Evolutionary conservation across 176 grass and related monocot species (phyloP).

Genomic region (Oryza nivara): DNA sequence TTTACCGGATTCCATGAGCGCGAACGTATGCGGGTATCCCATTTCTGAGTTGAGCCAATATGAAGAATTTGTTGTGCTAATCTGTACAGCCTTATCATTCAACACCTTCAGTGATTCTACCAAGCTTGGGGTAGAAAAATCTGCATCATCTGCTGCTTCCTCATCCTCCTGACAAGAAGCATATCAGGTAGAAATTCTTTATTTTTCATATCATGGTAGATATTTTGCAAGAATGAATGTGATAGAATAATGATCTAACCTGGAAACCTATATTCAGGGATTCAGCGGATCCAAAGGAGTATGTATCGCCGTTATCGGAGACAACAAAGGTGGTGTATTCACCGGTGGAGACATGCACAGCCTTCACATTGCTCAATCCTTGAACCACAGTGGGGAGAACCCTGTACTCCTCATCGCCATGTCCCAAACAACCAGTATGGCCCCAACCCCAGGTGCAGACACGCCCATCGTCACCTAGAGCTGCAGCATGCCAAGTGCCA

Average conservation of each 20-base stretch:
- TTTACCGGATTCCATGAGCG: slow-evolving; percentile 26
- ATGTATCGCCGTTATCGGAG: slow-evolving; percentile 51
- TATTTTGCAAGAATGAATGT: background rate
- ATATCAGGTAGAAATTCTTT: background rate
- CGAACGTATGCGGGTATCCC: slow-evolving; percentile 35
- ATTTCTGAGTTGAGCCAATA: slow-evolving; percentile 34
- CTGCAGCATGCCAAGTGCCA: slow-evolving; percentile 60
- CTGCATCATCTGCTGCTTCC: slow-evolving; percentile 7
- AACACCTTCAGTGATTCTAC: slow-evolving; percentile 21
- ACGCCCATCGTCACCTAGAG: slow-evolving; percentile 47
- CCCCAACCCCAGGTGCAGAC: slow-evolving; percentile 76
- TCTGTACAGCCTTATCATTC: slow-evolving; percentile 46
- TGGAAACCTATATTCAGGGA: slow-evolving; percentile 45
- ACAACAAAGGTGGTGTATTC: slow-evolving; percentile 52
- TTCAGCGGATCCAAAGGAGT: slow-evolving; percentile 45
- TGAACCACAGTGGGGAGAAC: slow-evolving; percentile 42
- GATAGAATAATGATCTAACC: slow-evolving; percentile 34
- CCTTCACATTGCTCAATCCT: slow-evolving; percentile 52
- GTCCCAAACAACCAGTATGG: slow-evolving; percentile 48
- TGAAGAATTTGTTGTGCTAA: slow-evolving; percentile 32
- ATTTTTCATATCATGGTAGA: background rate
- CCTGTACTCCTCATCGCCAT: slow-evolving; percentile 49
- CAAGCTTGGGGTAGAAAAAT: slow-evolving; percentile 32
- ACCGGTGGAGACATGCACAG: slow-evolving; percentile 52
- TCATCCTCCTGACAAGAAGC: slow-evolving; percentile 29